A percentile compares a stretch with the other conserved stretches of the same genome.
Conservation (phyloP, 129 eudicot species). For the Tagetes erecta region DNA sequence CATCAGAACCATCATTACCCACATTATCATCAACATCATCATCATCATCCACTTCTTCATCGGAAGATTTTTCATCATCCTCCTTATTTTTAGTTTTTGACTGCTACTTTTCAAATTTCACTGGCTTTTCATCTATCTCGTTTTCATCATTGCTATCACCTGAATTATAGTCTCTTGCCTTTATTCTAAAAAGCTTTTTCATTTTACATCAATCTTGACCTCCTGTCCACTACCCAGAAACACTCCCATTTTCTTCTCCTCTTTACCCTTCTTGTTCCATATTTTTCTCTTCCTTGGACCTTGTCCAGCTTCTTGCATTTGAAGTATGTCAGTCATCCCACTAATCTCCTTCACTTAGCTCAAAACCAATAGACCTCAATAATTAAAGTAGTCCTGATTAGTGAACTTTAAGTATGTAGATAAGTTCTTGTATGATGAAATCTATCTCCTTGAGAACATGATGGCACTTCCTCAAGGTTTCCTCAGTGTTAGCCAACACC, state of each 20-base stretch:
- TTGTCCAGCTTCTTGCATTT: constrained; percentile 38
- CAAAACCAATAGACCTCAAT: too few species aligned
- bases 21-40: background rate
- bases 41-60: constrained; percentile 36
- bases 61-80: constrained; percentile 39
- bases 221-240: constrained; percentile 37
- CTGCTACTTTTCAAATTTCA: constrained; percentile 30
- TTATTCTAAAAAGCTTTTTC: constrained; percentile 56
- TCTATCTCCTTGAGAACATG: constrained; percentile 78
- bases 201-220: constrained; percentile 48
- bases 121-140: constrained; percentile 26
- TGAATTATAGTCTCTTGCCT: constrained; percentile 79
- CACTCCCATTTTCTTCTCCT: constrained; percentile 49
- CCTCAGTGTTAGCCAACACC: constrained; percentile 66
- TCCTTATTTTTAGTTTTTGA: constrained; percentile 20
- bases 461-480: constrained; percentile 60
- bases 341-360: too few species aligned
- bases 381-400: too few species aligned
- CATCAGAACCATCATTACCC: constrained; percentile 57
- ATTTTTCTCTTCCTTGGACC: constrained; percentile 35
- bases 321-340: constrained; percentile 29
- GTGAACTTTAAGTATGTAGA: too few species aligned
- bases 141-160: constrained; percentile 52
- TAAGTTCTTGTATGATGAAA: constrained; percentile 67
- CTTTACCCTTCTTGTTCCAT: constrained; percentile 45